Conservation (phyloP, 495 filamentous ascomycete species). For the Sabuloglossum arenarium region DNA sequence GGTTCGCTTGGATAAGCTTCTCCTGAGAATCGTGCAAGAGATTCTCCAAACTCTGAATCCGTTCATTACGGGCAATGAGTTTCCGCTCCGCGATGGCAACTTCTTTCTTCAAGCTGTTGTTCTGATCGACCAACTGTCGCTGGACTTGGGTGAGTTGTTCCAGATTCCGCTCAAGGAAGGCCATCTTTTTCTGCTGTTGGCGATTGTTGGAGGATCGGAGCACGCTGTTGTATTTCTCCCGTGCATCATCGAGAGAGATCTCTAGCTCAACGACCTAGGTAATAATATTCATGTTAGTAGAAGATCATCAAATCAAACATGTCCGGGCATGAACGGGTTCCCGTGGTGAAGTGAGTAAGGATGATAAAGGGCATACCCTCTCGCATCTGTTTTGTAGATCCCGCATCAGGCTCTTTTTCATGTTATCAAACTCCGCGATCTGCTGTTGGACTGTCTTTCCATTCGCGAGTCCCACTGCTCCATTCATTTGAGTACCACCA, state of each 20-base stretch:
- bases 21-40: conserved; percentile 94
- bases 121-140: conserved; percentile 93
- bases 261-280: conserved; percentile 71
- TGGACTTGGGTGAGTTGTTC: conserved; percentile 96
- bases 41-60: conserved; percentile 77
- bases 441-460: conserved; percentile 95
- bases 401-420: conserved; percentile 99
- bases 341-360: not conserved
- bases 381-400: conserved; percentile 97
- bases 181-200: conserved; percentile 99
- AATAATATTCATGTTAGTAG: not conserved
- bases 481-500: conserved; percentile 29
- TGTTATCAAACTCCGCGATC: conserved; percentile 92
- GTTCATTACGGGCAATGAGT: conserved; percentile 86
- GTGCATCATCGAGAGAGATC: conserved; percentile 86
- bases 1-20: conserved; percentile 86
- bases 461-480: conserved; percentile 31
- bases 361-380: conserved; percentile 27
- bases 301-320: not conserved
- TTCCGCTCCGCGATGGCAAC: conserved; percentile 97
- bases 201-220: conserved; percentile 89
- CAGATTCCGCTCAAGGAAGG: conserved; percentile 92
- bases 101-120: conserved; percentile 90
- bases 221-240: conserved; percentile 97
- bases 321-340: not conserved